Conservation (phyloP, 2,329 filamentous ascomycete genomes). For the Fusarium sp. region DNA sequence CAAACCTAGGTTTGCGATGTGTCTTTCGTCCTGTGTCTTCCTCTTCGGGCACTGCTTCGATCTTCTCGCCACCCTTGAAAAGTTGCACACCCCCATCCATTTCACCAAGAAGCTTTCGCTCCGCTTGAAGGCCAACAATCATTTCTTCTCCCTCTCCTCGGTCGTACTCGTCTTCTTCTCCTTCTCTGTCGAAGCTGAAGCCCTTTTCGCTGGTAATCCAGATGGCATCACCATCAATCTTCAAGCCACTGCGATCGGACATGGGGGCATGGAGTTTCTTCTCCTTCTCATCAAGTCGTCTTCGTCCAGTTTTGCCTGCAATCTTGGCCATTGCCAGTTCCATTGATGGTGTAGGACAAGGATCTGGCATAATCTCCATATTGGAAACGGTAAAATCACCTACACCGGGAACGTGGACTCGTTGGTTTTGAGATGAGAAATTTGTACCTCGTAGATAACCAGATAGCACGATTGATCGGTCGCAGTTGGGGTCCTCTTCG, state of each 20-base stretch:
- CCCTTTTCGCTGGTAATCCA: constrained; percentile 82
- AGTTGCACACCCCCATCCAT: constrained; percentile 86
- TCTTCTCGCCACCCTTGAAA: constrained; percentile 81
- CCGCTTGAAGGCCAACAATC: constrained; percentile 88
- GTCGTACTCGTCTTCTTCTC: constrained; percentile 75
- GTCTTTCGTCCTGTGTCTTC: constrained; percentile 73
- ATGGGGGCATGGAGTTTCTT: constrained; percentile 97
- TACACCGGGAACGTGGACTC: constrained; percentile 92
- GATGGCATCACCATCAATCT: constrained; percentile 97
- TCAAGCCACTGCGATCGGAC: constrained; percentile 95
- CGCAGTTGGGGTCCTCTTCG: constrained; percentile 89
- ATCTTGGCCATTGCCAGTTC: constrained; percentile 88
- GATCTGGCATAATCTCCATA: constrained; percentile 91
- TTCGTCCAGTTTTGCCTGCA: constrained; percentile 83
- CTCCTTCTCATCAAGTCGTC: constrained; percentile 93
- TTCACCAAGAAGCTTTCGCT: constrained; percentile 84
- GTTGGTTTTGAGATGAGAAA: constrained; percentile 85
- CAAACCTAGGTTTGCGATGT: constrained; percentile 68
- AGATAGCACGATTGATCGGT: constrained; percentile 90
- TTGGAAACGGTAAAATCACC: constrained; percentile 87
- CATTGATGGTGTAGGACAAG: constrained; percentile 93
- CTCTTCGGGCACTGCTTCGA: constrained; percentile 67
- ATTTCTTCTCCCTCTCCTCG: constrained; percentile 95
- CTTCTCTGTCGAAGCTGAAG: constrained; percentile 79
- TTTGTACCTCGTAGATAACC: constrained; percentile 96